Conservation (phyloP, 345 rosid genomes). For the Raphanus sativus region DNA sequence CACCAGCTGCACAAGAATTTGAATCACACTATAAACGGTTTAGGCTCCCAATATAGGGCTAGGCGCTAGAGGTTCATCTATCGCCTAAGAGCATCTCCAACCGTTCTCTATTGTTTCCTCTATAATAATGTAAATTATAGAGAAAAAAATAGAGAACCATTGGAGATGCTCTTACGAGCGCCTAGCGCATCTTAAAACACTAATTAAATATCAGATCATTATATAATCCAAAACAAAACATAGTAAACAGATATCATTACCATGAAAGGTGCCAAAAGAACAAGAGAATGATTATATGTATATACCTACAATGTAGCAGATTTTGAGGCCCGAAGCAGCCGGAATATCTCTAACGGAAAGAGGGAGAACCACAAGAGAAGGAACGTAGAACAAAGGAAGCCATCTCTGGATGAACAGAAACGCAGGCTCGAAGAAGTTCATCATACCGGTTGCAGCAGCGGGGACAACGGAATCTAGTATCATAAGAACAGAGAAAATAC, state of each 20-base stretch:
- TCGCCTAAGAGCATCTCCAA: no score
- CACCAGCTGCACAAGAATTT: slow-evolving; percentile 59
- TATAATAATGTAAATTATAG: no score
- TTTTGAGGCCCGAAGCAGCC: slow-evolving; percentile 85
- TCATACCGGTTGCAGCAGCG: slow-evolving; percentile 61
- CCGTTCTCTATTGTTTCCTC: no score
- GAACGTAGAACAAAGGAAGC: slow-evolving; percentile 96
- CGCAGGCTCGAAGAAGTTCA: slow-evolving; percentile 84
- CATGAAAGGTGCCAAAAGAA: not conserved
- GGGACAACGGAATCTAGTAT: slow-evolving; percentile 66
- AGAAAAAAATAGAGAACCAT: no score
- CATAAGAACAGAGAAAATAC: slow-evolving; percentile 76
- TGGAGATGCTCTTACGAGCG: no score
- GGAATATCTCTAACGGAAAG: slow-evolving; percentile 90
- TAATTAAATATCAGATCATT: no score
- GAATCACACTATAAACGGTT: not conserved
- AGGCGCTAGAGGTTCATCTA: no score
- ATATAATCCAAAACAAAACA: no score
- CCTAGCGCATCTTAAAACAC: no score
- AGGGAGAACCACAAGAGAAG: slow-evolving; percentile 85
- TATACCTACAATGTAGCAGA: slow-evolving; percentile 74
- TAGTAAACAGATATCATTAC: not conserved
- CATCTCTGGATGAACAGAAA: slow-evolving; percentile 86
- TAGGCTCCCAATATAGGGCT: no score
- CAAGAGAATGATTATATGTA: not conserved